A percentile compares a stretch with the other conserved stretches of the same genome.
Evolutionary conservation across 164 flowering plant genomes (phyloP).

Genomic region (Dillenia turbinata): DNA sequence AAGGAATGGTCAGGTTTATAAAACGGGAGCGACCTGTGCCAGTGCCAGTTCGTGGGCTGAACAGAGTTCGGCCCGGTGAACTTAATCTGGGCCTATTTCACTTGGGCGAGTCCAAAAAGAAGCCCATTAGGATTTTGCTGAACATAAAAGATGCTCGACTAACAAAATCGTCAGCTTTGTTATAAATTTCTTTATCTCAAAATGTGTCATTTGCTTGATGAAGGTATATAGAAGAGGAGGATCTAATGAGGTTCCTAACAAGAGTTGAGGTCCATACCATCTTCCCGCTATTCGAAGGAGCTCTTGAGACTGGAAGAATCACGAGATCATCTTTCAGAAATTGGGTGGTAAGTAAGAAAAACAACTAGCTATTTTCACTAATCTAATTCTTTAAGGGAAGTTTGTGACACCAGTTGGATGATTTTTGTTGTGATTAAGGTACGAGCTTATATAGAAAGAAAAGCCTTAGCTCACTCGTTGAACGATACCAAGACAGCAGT

Average conservation of each 20-base stretch:
- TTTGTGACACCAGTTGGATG: too few species aligned
- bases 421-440: constrained; percentile 24
- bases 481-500: constrained; percentile 64
- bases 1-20: too few species aligned
- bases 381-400: background rate
- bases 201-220: background rate
- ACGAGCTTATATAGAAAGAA: constrained; percentile 39
- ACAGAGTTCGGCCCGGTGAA: too few species aligned
- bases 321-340: constrained; percentile 39
- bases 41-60: too few species aligned
- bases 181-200: background rate
- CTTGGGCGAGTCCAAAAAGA: too few species aligned
- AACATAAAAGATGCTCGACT: too few species aligned
- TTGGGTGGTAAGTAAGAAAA: constrained; percentile 45
- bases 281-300: constrained; percentile 55
- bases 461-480: constrained; percentile 43
- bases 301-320: constrained; percentile 37
- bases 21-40: too few species aligned
- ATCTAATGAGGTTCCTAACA: constrained; percentile 38
- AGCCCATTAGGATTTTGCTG: too few species aligned
- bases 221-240: constrained; percentile 49
- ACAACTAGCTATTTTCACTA: background rate
- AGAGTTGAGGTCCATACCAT: constrained; percentile 33
- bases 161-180: too few species aligned
- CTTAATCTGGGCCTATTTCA: too few species aligned